Conservation (phyloP, 2,329 filamentous ascomycete species). For the Atkinsonella texensis region DNA sequence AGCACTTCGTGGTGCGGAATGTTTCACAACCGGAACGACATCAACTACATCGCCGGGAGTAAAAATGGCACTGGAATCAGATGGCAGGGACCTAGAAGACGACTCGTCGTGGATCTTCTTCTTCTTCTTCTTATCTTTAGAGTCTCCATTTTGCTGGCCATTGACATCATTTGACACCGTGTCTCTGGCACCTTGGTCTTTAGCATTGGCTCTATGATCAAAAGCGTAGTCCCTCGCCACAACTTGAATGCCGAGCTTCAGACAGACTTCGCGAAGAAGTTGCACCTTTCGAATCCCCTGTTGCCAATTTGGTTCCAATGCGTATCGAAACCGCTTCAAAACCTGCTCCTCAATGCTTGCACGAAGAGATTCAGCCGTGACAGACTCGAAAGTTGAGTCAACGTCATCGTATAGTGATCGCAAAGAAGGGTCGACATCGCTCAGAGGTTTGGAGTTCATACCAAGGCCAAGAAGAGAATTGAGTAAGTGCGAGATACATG, state of each 20-base stretch:
- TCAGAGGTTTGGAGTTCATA: slow-evolving; percentile 64
- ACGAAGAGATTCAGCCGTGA: slow-evolving; percentile 62
- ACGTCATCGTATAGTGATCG: slow-evolving; percentile 68
- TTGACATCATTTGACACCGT: slow-evolving; percentile 23
- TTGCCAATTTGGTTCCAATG: slow-evolving; percentile 57
- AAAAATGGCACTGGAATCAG: slow-evolving; percentile 42
- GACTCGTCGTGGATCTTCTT: slow-evolving; percentile 52
- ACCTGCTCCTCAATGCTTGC: slow-evolving; percentile 62
- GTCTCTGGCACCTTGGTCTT: slow-evolving; percentile 20
- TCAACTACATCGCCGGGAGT: slow-evolving; percentile 77
- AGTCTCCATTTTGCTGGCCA: slow-evolving; percentile 30
- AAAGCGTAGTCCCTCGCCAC: slow-evolving; percentile 50
- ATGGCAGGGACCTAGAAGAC: slow-evolving; percentile 31
- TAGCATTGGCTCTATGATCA: slow-evolving; percentile 15
- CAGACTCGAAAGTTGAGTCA: slow-evolving; percentile 68
- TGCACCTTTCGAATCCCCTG: slow-evolving; percentile 61
- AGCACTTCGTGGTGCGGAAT: slow-evolving; percentile 79
- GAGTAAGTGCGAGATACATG: slow-evolving; percentile 74
- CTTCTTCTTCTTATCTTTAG: slow-evolving; percentile 41
- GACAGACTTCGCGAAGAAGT: slow-evolving; percentile 73
- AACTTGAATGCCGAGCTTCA: slow-evolving; percentile 85
- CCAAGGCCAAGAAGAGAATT: slow-evolving; percentile 80
- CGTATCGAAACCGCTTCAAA: slow-evolving; percentile 62
- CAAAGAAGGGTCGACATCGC: slow-evolving; percentile 65
- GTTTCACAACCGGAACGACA: slow-evolving; percentile 88